Base-by-base conservation (phyloP, 2,329 filamentous ascomycete genomes). In the Xylariales sp. region DNA sequence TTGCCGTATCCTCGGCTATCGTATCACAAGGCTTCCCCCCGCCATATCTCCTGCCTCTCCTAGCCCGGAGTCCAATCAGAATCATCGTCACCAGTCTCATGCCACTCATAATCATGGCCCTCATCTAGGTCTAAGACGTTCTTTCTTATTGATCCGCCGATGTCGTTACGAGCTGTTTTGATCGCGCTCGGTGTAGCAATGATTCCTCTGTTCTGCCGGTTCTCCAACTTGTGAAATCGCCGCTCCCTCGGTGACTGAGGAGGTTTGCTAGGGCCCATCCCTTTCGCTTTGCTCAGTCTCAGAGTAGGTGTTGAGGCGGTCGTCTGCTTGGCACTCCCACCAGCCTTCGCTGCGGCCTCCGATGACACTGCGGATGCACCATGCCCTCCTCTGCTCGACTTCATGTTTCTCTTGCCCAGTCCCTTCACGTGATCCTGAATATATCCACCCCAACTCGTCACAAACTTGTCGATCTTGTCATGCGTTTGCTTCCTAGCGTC, bases 371-470 rank as follows among this genome's bases (percentile, higher is more conserved):
- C 29, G 15, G 10, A 18, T 31, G 14, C 22, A n/a, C 27, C 10
- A 14, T 29, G 4, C n/a, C n/a, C 15, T 12, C 27, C 8, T 24
- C 16, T 14, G 7, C n/a, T 29, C 18, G 14, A 16, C 12, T 6
- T 5, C n/a, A 35, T 15, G 16, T 11, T 12, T 19, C 22, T 16
- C 16, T 15, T 14, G n/a, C 32, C 18, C 4, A n/a, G 16, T 25
- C 9, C 31, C 14, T 16, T 21, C 33, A 2, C n/a, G 14, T n/a
- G 20, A 22, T 27, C 16, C 11, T 27, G 22, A 14, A 14, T 18
- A 4, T 41, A 9, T n/a, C 42, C 42, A n/a, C 48, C 46, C 52
- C 51, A 56, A 14, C 22, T 9, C 12, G 10, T 28, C 3, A 39
- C 29, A 3, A 48, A 27, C 29, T 46, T 32, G 4, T 45, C 15